phyloP scores from a whole-genome alignment of 805 yeast species.

The Groenewaldozyma tartarivorans region DNA sequence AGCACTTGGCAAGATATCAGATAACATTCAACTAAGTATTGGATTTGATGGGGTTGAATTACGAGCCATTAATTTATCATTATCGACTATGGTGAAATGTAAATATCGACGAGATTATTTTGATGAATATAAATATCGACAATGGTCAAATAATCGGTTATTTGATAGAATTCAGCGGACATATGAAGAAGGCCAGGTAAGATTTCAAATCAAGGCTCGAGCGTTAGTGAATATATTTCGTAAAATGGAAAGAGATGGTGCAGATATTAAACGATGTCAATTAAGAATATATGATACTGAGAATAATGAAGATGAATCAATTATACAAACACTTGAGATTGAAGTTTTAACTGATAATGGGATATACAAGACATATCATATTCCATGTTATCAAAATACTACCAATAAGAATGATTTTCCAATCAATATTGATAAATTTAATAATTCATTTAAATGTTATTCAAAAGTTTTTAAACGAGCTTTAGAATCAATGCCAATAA shows the following conservation, averaged over 20 bases:
- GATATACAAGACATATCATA: slow-evolving; percentile 10
- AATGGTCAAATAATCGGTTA: too few species aligned
- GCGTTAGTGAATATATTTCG: slow-evolving; percentile 15
- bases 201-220: slow-evolving; percentile 16
- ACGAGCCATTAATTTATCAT: background rate
- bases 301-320: background rate
- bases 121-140: background rate
- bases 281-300: slow-evolving; percentile 1
- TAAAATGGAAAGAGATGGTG: slow-evolving; percentile 13
- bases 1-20: background rate
- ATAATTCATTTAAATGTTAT: slow-evolving; percentile 10
- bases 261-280: slow-evolving; percentile 7
- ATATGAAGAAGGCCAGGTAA: slow-evolving; percentile 2
- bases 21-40: background rate
- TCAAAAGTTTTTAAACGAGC: slow-evolving; percentile 9
- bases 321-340: slow-evolving; percentile 4
- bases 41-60: background rate
- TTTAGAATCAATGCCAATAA: slow-evolving; percentile 13
- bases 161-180: background rate
- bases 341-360: slow-evolving; percentile 10
- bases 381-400: slow-evolving; percentile 12
- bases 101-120: background rate
- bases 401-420: background rate
- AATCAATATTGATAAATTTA: slow-evolving; percentile 5
- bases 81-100: background rate